Percentiles rank a stretch among this genome's conserved stretches.
Conservation (phyloP, 192 early-diverging fungal genomes). For the Cladochytrium replicatum region DNA sequence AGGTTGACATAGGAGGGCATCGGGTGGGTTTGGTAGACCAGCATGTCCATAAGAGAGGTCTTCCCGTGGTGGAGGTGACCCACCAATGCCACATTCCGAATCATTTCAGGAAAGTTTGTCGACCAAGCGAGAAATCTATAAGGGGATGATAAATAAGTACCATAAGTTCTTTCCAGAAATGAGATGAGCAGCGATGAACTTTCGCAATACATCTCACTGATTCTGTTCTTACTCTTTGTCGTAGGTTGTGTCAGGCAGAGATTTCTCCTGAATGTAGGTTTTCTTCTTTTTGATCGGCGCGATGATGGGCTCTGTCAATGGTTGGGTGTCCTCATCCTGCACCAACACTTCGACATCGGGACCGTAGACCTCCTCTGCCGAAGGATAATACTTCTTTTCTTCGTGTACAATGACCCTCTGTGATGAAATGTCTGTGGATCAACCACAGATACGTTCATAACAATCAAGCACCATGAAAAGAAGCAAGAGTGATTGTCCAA, state of each 20-base stretch:
- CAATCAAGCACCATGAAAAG: neutral
- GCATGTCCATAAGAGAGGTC: conserved; percentile 84
- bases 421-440: conserved; percentile 30
- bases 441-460: neutral
- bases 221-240: conserved; percentile 74
- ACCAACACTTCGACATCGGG: conserved; percentile 89
- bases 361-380: conserved; percentile 95
- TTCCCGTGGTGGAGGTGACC: conserved; percentile 99
- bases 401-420: conserved; percentile 91
- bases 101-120: conserved; percentile 64
- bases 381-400: conserved; percentile 97
- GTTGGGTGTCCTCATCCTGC: conserved; percentile 96
- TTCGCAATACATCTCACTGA: neutral
- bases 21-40: conserved; percentile 81
- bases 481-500: conserved; percentile 13
- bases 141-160: neutral
- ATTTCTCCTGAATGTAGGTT: conserved; percentile 75
- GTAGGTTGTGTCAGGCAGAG: conserved; percentile 74
- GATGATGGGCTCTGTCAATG: conserved; percentile 87
- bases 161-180: neutral
- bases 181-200: neutral
- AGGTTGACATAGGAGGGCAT: conserved; percentile 37
- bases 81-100: conserved; percentile 82
- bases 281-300: conserved; percentile 80
- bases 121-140: conserved; percentile 71